Evolutionary conservation across 2,329 filamentous ascomycete genomes (phyloP).

Genomic region (Endoconidiophora laricicola): DNA sequence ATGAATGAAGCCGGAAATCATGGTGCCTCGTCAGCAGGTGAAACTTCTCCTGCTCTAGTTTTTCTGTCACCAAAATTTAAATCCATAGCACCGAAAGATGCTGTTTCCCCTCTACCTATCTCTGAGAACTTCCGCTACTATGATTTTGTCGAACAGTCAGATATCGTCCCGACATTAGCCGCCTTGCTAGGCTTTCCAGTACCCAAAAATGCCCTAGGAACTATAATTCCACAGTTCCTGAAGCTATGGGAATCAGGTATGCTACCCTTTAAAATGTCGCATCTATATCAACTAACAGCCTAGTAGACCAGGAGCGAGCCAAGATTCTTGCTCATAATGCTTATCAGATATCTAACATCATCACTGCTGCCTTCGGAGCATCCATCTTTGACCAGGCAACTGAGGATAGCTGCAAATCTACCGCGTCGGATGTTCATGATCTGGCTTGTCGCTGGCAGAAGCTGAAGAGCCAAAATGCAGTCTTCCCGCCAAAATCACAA

Average conservation of each 20-base stretch:
- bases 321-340: constrained; percentile 64
- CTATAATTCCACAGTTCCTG: constrained; percentile 66
- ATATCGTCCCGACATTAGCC: constrained; percentile 78
- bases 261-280: constrained; percentile 13
- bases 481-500: background rate
- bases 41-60: constrained; percentile 82
- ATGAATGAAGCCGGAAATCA: constrained; percentile 99
- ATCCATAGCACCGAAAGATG: constrained; percentile 26
- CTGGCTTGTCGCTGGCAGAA: constrained; percentile 53
- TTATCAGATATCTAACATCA: constrained; percentile 59
- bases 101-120: constrained; percentile 37
- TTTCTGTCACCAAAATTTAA: constrained; percentile 78
- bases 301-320: constrained; percentile 34
- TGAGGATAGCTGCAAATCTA: background rate
- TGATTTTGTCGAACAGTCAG: constrained; percentile 73
- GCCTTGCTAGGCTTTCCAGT: constrained; percentile 76
- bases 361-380: constrained; percentile 52
- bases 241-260: constrained; percentile 55
- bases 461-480: constrained; percentile 13
- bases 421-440: constrained; percentile 28
- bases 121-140: constrained; percentile 71
- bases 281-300: constrained; percentile 7
- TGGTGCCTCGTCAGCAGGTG: constrained; percentile 80
- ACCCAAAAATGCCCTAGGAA: constrained; percentile 76
- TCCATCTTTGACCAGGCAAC: constrained; percentile 19